A percentile compares a stretch with the other conserved stretches of the same genome.
These are phyloP conservation scores for Chondrus crispus DNA, from an alignment of 23 red algal species.

Conservation along the genomic window DNA sequence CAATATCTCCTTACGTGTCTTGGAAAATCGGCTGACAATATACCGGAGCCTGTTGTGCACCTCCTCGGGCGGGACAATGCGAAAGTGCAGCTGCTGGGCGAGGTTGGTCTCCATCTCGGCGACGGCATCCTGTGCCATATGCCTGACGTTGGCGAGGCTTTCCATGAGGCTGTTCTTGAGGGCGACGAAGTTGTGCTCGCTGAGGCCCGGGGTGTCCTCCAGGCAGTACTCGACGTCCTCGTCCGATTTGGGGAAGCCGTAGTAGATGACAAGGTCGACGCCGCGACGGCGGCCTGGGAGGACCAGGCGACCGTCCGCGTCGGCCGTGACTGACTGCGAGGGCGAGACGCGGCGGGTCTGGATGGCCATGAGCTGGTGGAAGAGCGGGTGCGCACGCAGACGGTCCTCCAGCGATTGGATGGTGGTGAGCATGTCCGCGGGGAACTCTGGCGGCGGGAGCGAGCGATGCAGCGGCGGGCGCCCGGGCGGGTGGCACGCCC, in stretches of 20 bases:
- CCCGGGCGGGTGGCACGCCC: no score
- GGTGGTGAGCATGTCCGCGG: no score
- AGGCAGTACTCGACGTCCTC: conserved; percentile 8
- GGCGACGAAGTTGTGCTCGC: background rate
- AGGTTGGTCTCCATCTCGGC: conserved; percentile 12
- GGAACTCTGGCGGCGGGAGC: no score
- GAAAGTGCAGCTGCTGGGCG: background rate
- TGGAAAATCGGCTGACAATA: background rate
- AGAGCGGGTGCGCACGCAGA: no score
- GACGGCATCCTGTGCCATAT: background rate
- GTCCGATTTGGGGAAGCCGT: conserved; percentile 20
- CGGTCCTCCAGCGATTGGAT: no score
- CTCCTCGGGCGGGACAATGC: background rate
- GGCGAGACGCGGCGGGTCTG: no score
- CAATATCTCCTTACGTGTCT: background rate
- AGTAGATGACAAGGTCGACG: no score
- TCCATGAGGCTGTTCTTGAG: background rate
- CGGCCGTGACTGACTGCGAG: no score
- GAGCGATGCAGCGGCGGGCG: no score
- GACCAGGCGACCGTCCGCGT: no score
- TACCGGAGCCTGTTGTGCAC: background rate
- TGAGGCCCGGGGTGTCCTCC: background rate
- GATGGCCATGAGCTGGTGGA: no score
- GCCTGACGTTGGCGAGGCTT: background rate
- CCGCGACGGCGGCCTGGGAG: no score